Base-by-base conservation (phyloP, 2,329 filamentous ascomycete genomes). In the Tolypocladium pustulatum region DNA sequence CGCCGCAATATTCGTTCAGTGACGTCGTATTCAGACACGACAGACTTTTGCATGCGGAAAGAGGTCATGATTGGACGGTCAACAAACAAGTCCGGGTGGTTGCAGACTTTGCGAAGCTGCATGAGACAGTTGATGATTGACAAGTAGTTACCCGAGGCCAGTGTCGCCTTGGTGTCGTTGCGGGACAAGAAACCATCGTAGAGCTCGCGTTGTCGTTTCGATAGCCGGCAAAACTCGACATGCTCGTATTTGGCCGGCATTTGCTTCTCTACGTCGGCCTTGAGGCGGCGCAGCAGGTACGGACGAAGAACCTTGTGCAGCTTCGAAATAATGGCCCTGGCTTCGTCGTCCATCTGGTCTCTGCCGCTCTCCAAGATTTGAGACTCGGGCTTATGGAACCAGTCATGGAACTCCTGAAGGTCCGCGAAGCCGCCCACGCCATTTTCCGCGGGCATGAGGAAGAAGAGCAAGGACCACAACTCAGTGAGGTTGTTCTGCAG, bases 201-300 rank as follows among this genome's bases (percentile, higher is more conserved):
- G 10, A 99, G 78, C 73, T 96, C 94, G 51, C 94, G 86, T 70
- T 99, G 94, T 30, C 94, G 87, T 71, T 97, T 97, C 8, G 93
- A 97, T 5, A 99, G 79, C 52, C 93, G 89, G 72, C 94, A 99
- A 68, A 96, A 92, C 63, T 97, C 90, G 25, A 99, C 91, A 68
- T 97, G 92, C 72, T 99, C 95, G 68, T 96, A 96, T 72, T 99
- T 99, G 61, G 85, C 92, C 0, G 95, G 94, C 90, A 99, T 96
- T 71, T 99, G 94, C 75, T 97, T 97, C 75, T 99, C 95, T 7
- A 99, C 94, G 68, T 99, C 94, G 52, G 91, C 89, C 74, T 99
- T 99, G 59, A 99, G 77, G 58, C 94, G 86, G 56, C 94, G 87
- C 8, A 99, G 80, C 13, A 99, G 81, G 68, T 97, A 97, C 0